Evolutionary conservation across 2,329 filamentous ascomycete genomes (phyloP), one percentile per base, ranked within the genome.

Genomic region (Camillea tinctor): DNA sequence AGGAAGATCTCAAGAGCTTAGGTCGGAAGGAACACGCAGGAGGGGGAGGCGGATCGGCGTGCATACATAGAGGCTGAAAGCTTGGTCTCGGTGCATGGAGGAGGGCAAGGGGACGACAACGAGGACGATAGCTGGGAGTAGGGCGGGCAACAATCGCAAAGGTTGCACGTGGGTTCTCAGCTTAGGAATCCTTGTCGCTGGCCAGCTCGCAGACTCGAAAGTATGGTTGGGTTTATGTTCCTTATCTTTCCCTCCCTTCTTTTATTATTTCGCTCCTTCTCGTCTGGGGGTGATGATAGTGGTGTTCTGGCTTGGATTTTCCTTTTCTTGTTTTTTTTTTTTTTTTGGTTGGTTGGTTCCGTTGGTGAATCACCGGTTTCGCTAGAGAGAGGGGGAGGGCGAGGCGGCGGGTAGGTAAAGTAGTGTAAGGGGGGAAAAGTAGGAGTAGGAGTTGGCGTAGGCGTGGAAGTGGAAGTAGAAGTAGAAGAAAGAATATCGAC

Each of bases 1-100:
- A 60, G 58, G 64, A 55, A 56, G 56, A 62, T 64, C 66, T 75
- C 68, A 72, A 68, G 57, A 72, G 68, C 66, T 71, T 68, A 74
- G 71, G 65, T 68, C 54, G 62, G 60, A 52, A 63, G 60, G 53
- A 44, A 65, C 61, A 60, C 51, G 62, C 65, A 63, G 48, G 66
- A 60, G 65, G 58, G 52, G 62, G 55, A 62, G 56, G 49, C 68
- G 51, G 58, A 55, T 65, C 59, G 68, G 66, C 65, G 67, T 70
- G 68, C 70, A 69, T 69, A 67, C 69, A 73, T 73, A 67, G 64
- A 68, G 69, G 64, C 65, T 57, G 64, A 59, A 56, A 58, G 57
- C 44, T 60, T 66, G 55, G 58, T 58, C 52, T 22, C 64, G 59
- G 62, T 64, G 68, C 71, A 72, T 72, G 61, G 66, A 44, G 6